Base-by-base conservation (phyloP, 2,329 filamentous ascomycete genomes). In the Bipolaris zeicola region DNA sequence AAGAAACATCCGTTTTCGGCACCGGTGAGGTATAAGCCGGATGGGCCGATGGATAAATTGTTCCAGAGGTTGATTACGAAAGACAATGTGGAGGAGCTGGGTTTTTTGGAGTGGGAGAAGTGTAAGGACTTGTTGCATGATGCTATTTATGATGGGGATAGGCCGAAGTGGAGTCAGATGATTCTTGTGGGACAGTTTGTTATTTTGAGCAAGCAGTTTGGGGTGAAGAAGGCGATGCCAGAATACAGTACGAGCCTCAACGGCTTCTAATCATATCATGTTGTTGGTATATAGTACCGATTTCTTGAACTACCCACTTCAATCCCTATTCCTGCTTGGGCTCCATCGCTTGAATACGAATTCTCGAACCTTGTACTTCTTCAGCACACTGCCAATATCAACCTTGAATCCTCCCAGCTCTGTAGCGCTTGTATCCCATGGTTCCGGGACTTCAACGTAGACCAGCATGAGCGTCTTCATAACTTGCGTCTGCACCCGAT, bases 371-470 rank as follows among this genome's bases (percentile, higher is more conserved):
- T 83, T 88, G 73, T 96, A 97, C 52, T 83, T 80, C 66, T 82
- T 82, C 67, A 97, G 75, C 24, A 89, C 75, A 8, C 78, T 79
- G 1, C 87, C 83, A 48, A 95, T 82, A 57, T 90, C 86, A 24
- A 79, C 63, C 49, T 64, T 67, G 6, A 65, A 69, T 3, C 70
- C 69, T 10, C 76, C 74, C 6, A 39, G 24, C 14, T 79, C 67
- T 14, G 80, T 80, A 3, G 44, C 22, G 34, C 76, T 74, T 2
- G 79, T 77, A 44, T 79, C 77, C 14, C 81, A 68, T 1, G 91
- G 89, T 3, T 89, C 83, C 2, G 95, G 95, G 5, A 99, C 83
- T 62, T 98, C 93, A 11, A 99, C 93, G 71, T 97, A 99, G 38
- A 90, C 89, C 31, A 99, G 75, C 36, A 98, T 87, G 64, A 99